Base-by-base conservation (phyloP, 1,139 yeast genomes). In the Cylindricascospora bacillispora region DNA sequence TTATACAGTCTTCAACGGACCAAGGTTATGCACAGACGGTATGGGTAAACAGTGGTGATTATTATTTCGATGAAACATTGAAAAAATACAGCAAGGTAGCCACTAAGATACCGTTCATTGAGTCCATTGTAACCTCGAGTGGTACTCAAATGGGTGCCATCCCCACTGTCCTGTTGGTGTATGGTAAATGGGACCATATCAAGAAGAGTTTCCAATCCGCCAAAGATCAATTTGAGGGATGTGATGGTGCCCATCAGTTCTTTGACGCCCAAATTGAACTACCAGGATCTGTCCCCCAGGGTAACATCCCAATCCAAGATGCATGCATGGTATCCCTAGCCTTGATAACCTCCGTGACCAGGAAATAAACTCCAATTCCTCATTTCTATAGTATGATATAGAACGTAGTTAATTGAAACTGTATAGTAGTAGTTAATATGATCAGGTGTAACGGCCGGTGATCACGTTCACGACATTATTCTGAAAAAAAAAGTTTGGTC, bases 1-100 rank as follows among this genome's bases (percentile, higher is more conserved):
- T 82, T 54, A 76, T 92, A 6, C 81, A 78, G 44, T 65, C 79
- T 29, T 62, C 77, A 3, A 65, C 64, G 31, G 64, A 71, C 3
- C 73, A 72, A 5, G 94, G 94, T 0, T 85, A 83, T 50, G 63
- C 76, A 1, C 71, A 70, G 39, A 26, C 28, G 6, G 13, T 29
- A 10, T 29, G 32, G 32, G 28, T 74, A 11, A 70, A 74, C 35
- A 65, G 85, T 44, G 82, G 80, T 26, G 82, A 76, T 34, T 74
- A 62, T 48, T 73, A 64, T 46, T 52, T 47, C 27, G 57, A 59
- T 28, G 48, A 50, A 13, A 43, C 38, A 13, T 26, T 37, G n/a
- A 37, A 38, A 25, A 47, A 44, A 27, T 35, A 40, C 33, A 20
- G 25, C 33, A 48, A 33, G 34, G 40, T 35, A 15, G 47, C 40